phyloP scores from a whole-genome alignment of 163 green algal genomes.

The Scenedesmus sp. region DNA sequence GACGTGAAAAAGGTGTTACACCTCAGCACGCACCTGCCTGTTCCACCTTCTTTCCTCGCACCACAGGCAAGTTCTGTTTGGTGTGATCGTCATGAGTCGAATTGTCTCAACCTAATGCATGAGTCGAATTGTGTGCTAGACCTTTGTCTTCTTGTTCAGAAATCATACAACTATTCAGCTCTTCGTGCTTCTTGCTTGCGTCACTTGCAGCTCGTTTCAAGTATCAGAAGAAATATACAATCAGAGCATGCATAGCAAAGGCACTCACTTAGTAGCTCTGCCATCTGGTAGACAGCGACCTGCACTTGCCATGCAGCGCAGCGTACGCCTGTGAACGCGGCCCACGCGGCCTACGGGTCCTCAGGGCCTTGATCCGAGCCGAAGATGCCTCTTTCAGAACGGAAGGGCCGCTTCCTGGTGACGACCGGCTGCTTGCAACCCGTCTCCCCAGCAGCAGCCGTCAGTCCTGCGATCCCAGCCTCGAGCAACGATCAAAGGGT shows the following conservation, averaged over 20 bases:
- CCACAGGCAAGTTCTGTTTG: neutral
- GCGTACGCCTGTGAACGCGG: neutral
- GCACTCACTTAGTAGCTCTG: constrained; percentile 13
- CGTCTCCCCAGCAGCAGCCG: neutral
- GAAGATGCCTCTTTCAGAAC: neutral
- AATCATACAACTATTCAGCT: neutral
- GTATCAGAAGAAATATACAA: neutral
- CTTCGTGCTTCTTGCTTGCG: neutral
- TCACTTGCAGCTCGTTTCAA: neutral
- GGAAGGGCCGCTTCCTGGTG: constrained; percentile 28
- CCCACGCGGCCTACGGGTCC: neutral
- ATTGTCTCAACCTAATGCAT: too few relatives aligned
- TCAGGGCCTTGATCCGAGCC: neutral
- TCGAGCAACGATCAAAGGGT: neutral
- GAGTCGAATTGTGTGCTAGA: neutral
- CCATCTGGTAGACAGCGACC: constrained; percentile 26
- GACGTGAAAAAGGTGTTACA: neutral
- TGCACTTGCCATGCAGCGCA: neutral
- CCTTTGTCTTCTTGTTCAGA: neutral
- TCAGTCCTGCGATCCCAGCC: neutral
- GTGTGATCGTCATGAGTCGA: neutral
- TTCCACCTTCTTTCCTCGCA: neutral
- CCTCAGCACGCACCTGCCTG: neutral
- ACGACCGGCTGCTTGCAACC: neutral
- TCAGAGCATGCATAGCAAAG: neutral